phyloP scores from a whole-genome alignment of 768 basidiomycete species.

The Hypholoma sublateritium region DNA sequence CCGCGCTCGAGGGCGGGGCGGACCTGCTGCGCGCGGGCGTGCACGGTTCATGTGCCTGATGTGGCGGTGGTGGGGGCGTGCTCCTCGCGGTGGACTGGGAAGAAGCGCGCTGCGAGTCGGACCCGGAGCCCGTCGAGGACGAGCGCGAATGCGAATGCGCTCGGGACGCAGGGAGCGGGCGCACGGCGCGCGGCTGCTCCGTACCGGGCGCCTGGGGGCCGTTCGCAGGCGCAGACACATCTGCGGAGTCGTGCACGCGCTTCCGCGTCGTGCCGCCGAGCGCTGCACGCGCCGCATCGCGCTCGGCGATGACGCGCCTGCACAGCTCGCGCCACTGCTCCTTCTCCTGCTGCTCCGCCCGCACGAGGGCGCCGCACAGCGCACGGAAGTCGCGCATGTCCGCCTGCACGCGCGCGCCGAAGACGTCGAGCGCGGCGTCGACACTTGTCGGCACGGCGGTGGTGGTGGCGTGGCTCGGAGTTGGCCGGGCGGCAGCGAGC shows the following conservation, averaged over 20 bases:
- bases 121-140: background rate
- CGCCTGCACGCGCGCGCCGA: slow-evolving; percentile 26
- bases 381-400: slow-evolving; percentile 31
- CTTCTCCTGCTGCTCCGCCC: slow-evolving; percentile 30
- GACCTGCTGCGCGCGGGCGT: background rate
- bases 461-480: no score
- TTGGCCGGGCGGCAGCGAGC: no score
- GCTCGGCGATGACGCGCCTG: slow-evolving; percentile 29
- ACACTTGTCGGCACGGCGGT: slow-evolving; percentile 12
- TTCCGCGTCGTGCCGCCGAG: background rate
- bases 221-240: background rate
- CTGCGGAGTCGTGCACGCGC: background rate
- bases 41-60: background rate
- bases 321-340: slow-evolving; percentile 30
- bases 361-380: slow-evolving; percentile 27
- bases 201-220: background rate
- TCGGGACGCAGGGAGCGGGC: background rate
- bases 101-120: no score
- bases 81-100: background rate
- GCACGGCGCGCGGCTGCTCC: background rate
- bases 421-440: slow-evolving; percentile 28
- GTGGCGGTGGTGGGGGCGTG: background rate
- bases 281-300: slow-evolving; percentile 21
- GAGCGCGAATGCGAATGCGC: background rate
- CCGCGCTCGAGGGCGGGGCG: background rate